Evolutionary conservation across 805 yeast genomes (phyloP), one percentile per base, ranked within the genome.

Genomic region (Blastobotrys chiropterorum): DNA sequence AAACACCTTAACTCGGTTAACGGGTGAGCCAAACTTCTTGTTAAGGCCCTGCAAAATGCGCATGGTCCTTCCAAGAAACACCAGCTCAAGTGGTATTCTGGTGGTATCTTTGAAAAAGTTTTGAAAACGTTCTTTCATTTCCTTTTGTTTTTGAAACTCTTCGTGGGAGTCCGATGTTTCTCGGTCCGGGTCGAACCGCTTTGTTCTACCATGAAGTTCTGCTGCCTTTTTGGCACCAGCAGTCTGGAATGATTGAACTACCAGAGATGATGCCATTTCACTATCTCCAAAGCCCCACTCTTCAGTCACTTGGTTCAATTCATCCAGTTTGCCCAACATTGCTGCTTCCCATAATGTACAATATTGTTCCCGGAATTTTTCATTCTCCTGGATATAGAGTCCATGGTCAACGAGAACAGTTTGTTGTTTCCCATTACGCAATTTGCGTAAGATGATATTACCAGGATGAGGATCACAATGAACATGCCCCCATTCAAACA

Each of bases 401-500:
- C 95, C 95, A 63, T 85, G 92, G 63, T 86, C 95, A 44, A 86
- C 66, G 47, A 86, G 70, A 26, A 86, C 89, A 38, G 85, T 67
- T 60, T 85, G 69, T 55, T 64, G 61, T 16, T 48, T 43, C n/a
- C 46, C 47, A 19, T 41, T 46, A 26, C 56, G 50, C 34, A 26
- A 26, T 39, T 61, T 56, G 39, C 90, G 68, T 2, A 82, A 79
- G 51, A 86, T 62, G 57, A 86, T 66, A 63, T 86, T 86, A 3
- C 95, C 95, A 1, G 94, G 94, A 60, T 86, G 95, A 11, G 92
- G 87, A 62, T 84, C 90, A 49, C 86, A 78, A 62, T 84, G 90
- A 15, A 84, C 80, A 31, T 78, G 70, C 3, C 88, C 89, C 77
- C 84, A 84, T 30, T 72, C 67, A 63, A 82, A 85, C 15, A 82